These are phyloP conservation scores for Ustilago shanxiensis DNA, from an alignment of 1,284 basidiomycete species.

Conservation along the genomic window DNA sequence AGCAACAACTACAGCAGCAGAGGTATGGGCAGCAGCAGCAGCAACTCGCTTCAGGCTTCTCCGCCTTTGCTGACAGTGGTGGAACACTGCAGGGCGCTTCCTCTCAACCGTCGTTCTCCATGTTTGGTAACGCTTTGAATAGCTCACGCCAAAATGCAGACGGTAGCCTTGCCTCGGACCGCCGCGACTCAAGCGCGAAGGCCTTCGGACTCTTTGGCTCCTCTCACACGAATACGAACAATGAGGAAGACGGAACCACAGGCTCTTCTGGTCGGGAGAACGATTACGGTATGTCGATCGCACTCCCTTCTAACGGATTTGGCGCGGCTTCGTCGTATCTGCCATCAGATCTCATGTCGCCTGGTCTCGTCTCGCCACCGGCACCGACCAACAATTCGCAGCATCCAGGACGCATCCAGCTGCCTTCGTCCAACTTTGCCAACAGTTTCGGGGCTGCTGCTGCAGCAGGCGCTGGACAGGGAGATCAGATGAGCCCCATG, in stretches of 20 bases:
- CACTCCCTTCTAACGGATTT: slow-evolving; percentile 35
- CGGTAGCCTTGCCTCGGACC: not conserved
- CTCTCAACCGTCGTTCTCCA: slow-evolving; percentile 19
- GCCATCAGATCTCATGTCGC: slow-evolving; percentile 54
- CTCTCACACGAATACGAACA: not conserved
- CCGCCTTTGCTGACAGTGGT: slow-evolving; percentile 25
- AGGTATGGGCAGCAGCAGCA: slow-evolving; percentile 38
- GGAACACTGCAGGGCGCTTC: slow-evolving; percentile 10
- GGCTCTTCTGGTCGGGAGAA: slow-evolving; percentile 9
- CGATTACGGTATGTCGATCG: slow-evolving; percentile 46
- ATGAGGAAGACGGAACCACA: not conserved
- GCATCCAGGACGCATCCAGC: slow-evolving; percentile 61
- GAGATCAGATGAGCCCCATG: slow-evolving; percentile 42
- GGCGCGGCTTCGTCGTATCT: slow-evolving; percentile 43
- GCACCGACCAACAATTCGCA: slow-evolving; percentile 28
- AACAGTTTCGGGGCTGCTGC: slow-evolving; percentile 31
- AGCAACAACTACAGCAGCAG: slow-evolving; percentile 15
- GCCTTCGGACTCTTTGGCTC: slow-evolving; percentile 19
- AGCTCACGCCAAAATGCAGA: slow-evolving; percentile 12
- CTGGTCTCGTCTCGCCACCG: slow-evolving; percentile 43
- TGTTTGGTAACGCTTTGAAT: slow-evolving; percentile 12
- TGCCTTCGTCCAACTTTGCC: slow-evolving; percentile 52
- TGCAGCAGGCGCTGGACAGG: not conserved
- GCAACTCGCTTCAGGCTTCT: slow-evolving; percentile 18
- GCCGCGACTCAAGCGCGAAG: slow-evolving; percentile 10